Percentiles rank a stretch among this genome's conserved stretches.
Evolutionary conservation across 2,329 filamentous ascomycete genomes (phyloP).

Genomic region (Talaromyces albobiverticillius): DNA sequence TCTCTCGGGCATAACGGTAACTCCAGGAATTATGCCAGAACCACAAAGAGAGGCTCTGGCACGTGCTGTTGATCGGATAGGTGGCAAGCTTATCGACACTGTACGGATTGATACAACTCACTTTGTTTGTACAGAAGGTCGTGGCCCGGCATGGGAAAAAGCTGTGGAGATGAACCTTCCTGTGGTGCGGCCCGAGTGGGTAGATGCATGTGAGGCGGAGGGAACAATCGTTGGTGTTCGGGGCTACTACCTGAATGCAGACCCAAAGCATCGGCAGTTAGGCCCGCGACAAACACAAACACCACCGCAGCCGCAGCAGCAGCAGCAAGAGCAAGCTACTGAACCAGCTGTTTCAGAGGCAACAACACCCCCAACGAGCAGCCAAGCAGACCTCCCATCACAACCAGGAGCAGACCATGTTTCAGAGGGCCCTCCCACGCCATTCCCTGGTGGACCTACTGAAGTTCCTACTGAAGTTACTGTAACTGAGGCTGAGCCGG

Average conservation of each 20-base stretch:
- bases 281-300: slow-evolving; percentile 35
- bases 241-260: slow-evolving; percentile 92
- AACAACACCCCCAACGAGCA: slow-evolving; percentile 20
- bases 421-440: slow-evolving; percentile 21
- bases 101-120: slow-evolving; percentile 97
- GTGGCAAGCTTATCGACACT: slow-evolving; percentile 83
- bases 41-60: slow-evolving; percentile 69
- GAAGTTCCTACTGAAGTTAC: slow-evolving; percentile 14
- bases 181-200: slow-evolving; percentile 94
- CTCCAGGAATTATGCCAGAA: slow-evolving; percentile 77
- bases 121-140: slow-evolving; percentile 92
- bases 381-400: slow-evolving; percentile 18
- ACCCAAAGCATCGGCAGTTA: slow-evolving; percentile 59
- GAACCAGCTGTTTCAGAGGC: slow-evolving; percentile 4
- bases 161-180: slow-evolving; percentile 97
- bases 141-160: slow-evolving; percentile 90
- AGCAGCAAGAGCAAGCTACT: not conserved
- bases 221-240: slow-evolving; percentile 91
- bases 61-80: slow-evolving; percentile 78
- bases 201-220: slow-evolving; percentile 91
- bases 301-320: slow-evolving; percentile 27
- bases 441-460: slow-evolving; percentile 22
- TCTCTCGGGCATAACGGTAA: slow-evolving; percentile 90
- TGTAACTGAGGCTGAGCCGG: slow-evolving; percentile 10
- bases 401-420: slow-evolving; percentile 16